Conservation (phyloP, 192 early-diverging fungal genomes). For the Allomyces javanicus region DNA sequence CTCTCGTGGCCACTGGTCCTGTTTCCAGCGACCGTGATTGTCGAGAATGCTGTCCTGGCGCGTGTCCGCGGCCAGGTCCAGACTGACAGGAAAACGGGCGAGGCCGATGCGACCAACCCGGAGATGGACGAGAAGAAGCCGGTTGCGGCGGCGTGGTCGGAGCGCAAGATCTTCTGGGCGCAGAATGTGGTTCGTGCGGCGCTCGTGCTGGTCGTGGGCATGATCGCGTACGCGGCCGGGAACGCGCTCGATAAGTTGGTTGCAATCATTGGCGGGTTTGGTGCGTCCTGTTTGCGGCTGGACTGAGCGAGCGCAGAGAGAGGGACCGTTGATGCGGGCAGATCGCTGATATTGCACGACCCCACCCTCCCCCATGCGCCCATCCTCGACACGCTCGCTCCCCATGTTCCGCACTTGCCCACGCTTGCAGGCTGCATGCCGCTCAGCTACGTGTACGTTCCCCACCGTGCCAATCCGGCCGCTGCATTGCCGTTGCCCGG, state of each 20-base stretch:
- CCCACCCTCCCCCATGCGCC: too few relatives aligned
- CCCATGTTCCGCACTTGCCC: too few relatives aligned
- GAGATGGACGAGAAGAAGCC: constrained; percentile 25
- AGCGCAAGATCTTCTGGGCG: constrained; percentile 41
- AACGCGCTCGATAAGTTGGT: constrained; percentile 55
- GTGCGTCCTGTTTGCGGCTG: not conserved
- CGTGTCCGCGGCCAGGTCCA: too few relatives aligned
- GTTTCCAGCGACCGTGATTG: constrained; percentile 53
- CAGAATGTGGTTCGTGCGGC: constrained; percentile 43
- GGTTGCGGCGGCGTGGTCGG: constrained; percentile 24
- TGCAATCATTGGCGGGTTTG: constrained; percentile 30
- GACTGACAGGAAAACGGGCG: constrained; percentile 20
- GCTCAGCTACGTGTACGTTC: too few relatives aligned
- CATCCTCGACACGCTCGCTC: too few relatives aligned
- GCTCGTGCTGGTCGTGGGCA: constrained; percentile 31
- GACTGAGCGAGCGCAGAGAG: too few relatives aligned
- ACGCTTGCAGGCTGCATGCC: too few relatives aligned
- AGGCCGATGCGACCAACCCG: constrained; percentile 13
- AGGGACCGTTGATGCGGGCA: too few relatives aligned
- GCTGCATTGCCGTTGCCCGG: too few relatives aligned
- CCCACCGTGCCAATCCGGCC: too few relatives aligned
- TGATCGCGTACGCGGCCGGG: constrained; percentile 27
- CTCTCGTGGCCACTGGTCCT: constrained; percentile 51
- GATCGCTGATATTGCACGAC: too few relatives aligned
- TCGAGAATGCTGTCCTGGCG: constrained; percentile 38